These are phyloP conservation scores for Annulohypoxylon nitens DNA, from an alignment of 495 filamentous ascomycete genomes.

Conservation along the genomic window DNA sequence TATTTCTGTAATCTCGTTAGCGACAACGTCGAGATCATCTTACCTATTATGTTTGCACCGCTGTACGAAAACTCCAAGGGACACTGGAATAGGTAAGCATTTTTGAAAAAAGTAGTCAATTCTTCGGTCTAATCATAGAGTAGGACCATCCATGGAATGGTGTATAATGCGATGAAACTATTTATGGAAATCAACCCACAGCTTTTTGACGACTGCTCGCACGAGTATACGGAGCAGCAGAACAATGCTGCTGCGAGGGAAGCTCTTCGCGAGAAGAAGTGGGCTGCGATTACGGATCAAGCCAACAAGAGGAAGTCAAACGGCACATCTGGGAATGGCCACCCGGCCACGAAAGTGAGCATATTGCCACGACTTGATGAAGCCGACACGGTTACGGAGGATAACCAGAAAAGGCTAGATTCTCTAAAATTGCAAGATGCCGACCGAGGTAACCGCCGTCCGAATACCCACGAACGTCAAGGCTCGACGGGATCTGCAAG, in stretches of 20 bases:
- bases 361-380: constrained; percentile 69
- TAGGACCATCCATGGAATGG: constrained; percentile 99
- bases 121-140: constrained; percentile 28
- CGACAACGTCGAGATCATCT: constrained; percentile 97
- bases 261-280: constrained; percentile 80
- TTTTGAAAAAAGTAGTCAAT: constrained; percentile 2
- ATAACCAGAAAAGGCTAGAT: constrained; percentile 86
- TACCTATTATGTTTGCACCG: constrained; percentile 99
- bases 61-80: constrained; percentile 99
- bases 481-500: constrained; percentile 64
- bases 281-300: constrained; percentile 85
- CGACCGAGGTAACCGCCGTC: constrained; percentile 60
- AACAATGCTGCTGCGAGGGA: constrained; percentile 85
- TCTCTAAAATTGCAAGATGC: constrained; percentile 84
- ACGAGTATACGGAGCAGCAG: constrained; percentile 97
- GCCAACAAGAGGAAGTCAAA: constrained; percentile 70
- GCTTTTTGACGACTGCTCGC: constrained; percentile 98
- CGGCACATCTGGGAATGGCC: constrained; percentile 42
- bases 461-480: constrained; percentile 63
- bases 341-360: constrained; percentile 56
- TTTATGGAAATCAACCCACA: constrained; percentile 99
- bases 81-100: constrained; percentile 93
- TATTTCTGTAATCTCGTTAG: constrained; percentile 99
- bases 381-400: constrained; percentile 79
- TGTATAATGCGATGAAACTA: constrained; percentile 99